A percentile compares a stretch with the other conserved stretches of the same genome.
Evolutionary conservation across 352 stramenopile species (phyloP).

Genomic region (Aphanomyces cochlioides): DNA sequence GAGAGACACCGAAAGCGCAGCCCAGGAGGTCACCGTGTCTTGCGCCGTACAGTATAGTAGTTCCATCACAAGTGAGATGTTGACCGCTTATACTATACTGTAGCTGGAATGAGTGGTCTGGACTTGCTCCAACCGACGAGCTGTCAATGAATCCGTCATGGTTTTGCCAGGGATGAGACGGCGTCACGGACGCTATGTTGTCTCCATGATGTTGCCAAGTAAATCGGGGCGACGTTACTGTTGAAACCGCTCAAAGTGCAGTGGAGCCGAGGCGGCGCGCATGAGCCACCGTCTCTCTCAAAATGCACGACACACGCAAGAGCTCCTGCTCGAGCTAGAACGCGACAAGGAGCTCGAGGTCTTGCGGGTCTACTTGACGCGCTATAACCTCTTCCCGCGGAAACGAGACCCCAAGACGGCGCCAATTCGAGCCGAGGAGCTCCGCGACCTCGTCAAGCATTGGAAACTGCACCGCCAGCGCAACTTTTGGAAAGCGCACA

Average conservation of each 20-base stretch:
- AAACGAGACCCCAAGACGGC: slow-evolving; percentile 82
- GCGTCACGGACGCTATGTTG: too few species aligned
- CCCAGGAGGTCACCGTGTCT: too few species aligned
- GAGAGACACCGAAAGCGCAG: too few species aligned
- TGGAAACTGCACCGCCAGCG: slow-evolving; percentile 88
- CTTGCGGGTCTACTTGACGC: slow-evolving; percentile 76
- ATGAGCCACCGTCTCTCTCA: slow-evolving; percentile 84
- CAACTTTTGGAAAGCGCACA: slow-evolving; percentile 86
- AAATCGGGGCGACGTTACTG: too few species aligned
- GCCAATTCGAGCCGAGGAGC: slow-evolving; percentile 80
- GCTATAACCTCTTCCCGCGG: slow-evolving; percentile 82
- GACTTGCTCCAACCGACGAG: too few species aligned
- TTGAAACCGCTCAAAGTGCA: background rate
- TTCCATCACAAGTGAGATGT: too few species aligned
- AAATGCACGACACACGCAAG: slow-evolving; percentile 83
- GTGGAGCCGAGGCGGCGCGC: background rate
- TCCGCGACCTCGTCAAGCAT: slow-evolving; percentile 89
- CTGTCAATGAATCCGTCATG: too few species aligned
- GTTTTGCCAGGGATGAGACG: too few species aligned
- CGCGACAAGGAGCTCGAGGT: slow-evolving; percentile 83
- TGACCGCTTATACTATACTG: too few species aligned
- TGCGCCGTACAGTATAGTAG: too few species aligned
- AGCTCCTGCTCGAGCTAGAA: slow-evolving; percentile 64
- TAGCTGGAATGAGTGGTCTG: too few species aligned
- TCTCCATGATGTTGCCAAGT: too few species aligned